A percentile compares a stretch with the other conserved stretches of the same genome.
Conservation (phyloP, 169 alveolate species). For the Sarcocystis neurona region DNA sequence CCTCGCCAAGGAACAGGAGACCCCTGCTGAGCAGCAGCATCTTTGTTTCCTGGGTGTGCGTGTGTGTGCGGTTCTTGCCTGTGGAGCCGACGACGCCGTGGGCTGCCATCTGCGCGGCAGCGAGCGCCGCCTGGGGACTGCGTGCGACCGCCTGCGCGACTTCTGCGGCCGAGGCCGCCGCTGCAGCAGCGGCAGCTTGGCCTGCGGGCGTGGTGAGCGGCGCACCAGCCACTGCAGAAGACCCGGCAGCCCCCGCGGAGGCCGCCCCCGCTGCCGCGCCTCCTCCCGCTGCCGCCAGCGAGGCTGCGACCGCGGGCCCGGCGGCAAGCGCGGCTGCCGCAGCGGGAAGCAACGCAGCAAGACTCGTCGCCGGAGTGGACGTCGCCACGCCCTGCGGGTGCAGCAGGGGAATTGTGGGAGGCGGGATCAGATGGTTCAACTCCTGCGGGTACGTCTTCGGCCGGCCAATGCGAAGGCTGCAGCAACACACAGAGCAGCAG, state of each 20-base stretch:
- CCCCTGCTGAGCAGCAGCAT: too few relatives aligned
- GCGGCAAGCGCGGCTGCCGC: slow-evolving; percentile 24
- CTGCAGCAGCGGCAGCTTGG: slow-evolving; percentile 48
- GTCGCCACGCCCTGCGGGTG: slow-evolving; percentile 33
- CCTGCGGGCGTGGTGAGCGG: slow-evolving; percentile 17
- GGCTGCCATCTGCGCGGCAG: slow-evolving; percentile 70
- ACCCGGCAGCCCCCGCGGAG: neutral
- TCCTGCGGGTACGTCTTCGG: slow-evolving; percentile 76
- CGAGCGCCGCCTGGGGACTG: slow-evolving; percentile 65
- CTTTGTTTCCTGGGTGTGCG: too few relatives aligned
- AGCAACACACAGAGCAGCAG: slow-evolving; percentile 38
- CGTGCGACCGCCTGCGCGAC: slow-evolving; percentile 49
- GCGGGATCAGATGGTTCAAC: slow-evolving; percentile 67
- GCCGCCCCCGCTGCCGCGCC: slow-evolving; percentile 4
- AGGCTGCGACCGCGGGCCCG: neutral
- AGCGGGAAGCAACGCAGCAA: too few relatives aligned
- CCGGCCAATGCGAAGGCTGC: slow-evolving; percentile 74
- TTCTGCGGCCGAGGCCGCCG: slow-evolving; percentile 25
- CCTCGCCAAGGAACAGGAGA: too few relatives aligned
- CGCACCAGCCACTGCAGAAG: neutral
- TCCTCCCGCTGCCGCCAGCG: neutral
- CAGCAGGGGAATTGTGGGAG: slow-evolving; percentile 68
- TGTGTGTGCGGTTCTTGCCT: too few relatives aligned
- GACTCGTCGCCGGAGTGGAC: too few relatives aligned
- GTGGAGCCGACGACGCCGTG: slow-evolving; percentile 23